Conservation (phyloP, 306 rosid genomes). For the Lupinus albus region DNA sequence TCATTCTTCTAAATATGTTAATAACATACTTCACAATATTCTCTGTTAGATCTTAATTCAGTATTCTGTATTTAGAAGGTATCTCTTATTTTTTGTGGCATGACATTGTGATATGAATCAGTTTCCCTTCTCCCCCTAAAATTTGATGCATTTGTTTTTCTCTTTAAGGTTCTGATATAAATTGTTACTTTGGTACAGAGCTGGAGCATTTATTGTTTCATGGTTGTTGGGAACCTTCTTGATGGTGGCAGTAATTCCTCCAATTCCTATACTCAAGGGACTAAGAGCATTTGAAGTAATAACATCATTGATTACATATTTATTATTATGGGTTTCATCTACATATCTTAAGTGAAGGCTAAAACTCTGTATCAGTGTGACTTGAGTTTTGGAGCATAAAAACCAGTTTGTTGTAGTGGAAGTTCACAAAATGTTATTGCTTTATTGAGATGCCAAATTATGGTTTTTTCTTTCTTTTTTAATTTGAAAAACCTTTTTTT, state of each 20-base stretch:
- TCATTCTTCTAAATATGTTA: constrained; percentile 15
- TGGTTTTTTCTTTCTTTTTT: constrained; percentile 4
- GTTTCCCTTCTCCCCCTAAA: constrained; percentile 9
- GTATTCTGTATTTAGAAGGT: not conserved
- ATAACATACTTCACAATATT: constrained; percentile 17
- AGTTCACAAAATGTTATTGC: constrained; percentile 25
- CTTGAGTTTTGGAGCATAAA: constrained; percentile 33
- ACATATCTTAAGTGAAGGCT: constrained; percentile 70
- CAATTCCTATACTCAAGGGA: constrained; percentile 74
- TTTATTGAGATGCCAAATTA: constrained; percentile 24
- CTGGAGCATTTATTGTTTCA: constrained; percentile 73
- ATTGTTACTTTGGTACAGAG: constrained; percentile 61
- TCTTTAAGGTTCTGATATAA: constrained; percentile 26
- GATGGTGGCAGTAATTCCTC: constrained; percentile 96
- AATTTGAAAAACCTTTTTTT: no score
- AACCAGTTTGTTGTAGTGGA: constrained; percentile 54
- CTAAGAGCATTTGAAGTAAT: constrained; percentile 85
- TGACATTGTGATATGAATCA: constrained; percentile 22
- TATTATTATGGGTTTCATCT: constrained; percentile 83
- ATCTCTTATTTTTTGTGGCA: constrained; percentile 17
- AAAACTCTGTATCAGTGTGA: constrained; percentile 31
- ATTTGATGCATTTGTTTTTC: constrained; percentile 25
- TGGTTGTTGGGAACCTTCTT: constrained; percentile 98
- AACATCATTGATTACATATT: constrained; percentile 73
- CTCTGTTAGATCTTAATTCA: not conserved